Conservation (phyloP, 371 early-diverging fungal genomes). For the Capillidium rhysosporum region DNA sequence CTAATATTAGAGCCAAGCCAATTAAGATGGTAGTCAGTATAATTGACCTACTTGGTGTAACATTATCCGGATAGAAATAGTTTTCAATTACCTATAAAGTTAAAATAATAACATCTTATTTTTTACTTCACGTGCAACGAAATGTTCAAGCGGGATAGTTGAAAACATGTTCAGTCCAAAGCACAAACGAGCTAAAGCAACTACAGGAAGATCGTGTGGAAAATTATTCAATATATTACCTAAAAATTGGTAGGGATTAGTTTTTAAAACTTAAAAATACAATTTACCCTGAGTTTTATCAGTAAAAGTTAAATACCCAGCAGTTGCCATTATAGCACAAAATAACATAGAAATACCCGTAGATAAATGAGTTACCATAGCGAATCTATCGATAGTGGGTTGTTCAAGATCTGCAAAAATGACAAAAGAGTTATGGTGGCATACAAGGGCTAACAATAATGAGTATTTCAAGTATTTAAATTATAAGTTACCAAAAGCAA, state of each 20-base stretch:
- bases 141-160: slow-evolving; percentile 50
- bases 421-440: slow-evolving; percentile 64
- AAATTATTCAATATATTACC: slow-evolving; percentile 67
- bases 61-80: slow-evolving; percentile 27
- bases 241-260: slow-evolving; percentile 5
- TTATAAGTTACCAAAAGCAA: slow-evolving; percentile 43
- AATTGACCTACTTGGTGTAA: slow-evolving; percentile 28
- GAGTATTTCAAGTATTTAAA: not conserved
- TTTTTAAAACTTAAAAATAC: not conserved
- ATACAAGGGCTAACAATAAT: slow-evolving; percentile 43
- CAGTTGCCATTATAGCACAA: slow-evolving; percentile 38
- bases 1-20: slow-evolving; percentile 26
- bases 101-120: not conserved
- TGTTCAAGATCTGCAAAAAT: slow-evolving; percentile 54
- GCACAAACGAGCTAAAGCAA: slow-evolving; percentile 55
- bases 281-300: slow-evolving; percentile 42
- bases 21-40: slow-evolving; percentile 37
- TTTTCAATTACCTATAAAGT: slow-evolving; percentile 31
- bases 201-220: slow-evolving; percentile 38
- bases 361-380: slow-evolving; percentile 44
- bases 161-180: slow-evolving; percentile 73
- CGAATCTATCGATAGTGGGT: slow-evolving; percentile 52
- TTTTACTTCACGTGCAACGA: slow-evolving; percentile 59
- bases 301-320: slow-evolving; percentile 44
- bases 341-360: slow-evolving; percentile 39